These are phyloP conservation scores for Borovskyia barvae DNA, from an alignment of 208 protist species.

Conservation along the genomic window DNA sequence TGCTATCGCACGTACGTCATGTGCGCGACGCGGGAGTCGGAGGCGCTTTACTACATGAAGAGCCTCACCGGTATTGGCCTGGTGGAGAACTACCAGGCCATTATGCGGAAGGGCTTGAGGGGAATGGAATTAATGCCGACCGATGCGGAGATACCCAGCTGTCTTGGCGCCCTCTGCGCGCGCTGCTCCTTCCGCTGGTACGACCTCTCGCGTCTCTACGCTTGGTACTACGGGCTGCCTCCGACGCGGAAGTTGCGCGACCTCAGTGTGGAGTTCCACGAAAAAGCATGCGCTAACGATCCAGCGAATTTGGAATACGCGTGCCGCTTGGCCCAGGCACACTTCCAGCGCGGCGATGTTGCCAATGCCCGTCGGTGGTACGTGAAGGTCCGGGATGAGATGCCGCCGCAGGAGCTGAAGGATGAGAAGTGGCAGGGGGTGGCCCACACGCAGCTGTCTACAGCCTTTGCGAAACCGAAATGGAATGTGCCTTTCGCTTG, in stretches of 20 bases:
- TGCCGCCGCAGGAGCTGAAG: conserved; percentile 70
- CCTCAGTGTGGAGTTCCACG: conserved; percentile 56
- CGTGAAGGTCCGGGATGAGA: conserved; percentile 78
- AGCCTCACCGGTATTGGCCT: conserved; percentile 63
- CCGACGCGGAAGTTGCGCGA: conserved; percentile 36
- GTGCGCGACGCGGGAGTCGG: conserved; percentile 67
- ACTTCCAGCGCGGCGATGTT: conserved; percentile 73
- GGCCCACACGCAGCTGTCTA: conserved; percentile 83
- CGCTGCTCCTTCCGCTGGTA: conserved; percentile 79
- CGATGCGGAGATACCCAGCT: conserved; percentile 73
- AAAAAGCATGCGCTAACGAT: conserved; percentile 60
- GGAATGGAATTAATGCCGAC: conserved; percentile 64
- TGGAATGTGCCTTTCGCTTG: conserved; percentile 88
- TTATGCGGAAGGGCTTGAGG: conserved; percentile 62
- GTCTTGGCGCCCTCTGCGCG: conserved; percentile 68
- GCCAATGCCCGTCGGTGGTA: conserved; percentile 81
- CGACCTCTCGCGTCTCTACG: conserved; percentile 56
- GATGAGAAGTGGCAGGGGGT: conserved; percentile 79
- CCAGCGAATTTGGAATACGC: conserved; percentile 78
- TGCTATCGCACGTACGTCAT: conserved; percentile 86
- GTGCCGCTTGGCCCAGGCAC: conserved; percentile 77
- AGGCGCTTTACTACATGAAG: conserved; percentile 81
- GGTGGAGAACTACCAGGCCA: conserved; percentile 81
- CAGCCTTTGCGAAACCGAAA: conserved; percentile 59
- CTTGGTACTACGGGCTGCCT: conserved; percentile 57